A percentile compares a stretch with the other conserved stretches of the same genome.
Evolutionary conservation across 345 rosid species (phyloP).

Genomic region (Populus tremula): DNA sequence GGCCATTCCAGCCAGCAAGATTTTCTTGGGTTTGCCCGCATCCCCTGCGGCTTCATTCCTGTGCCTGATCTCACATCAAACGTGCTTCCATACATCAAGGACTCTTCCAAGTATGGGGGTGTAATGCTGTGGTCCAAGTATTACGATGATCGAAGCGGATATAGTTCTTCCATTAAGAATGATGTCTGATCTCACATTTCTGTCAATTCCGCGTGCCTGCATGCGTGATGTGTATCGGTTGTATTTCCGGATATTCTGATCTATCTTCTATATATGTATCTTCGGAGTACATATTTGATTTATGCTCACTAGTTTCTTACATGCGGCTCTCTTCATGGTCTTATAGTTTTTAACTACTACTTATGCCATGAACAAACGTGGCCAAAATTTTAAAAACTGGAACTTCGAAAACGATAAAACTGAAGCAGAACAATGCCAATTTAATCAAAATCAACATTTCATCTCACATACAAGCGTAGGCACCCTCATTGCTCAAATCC

Average conservation of each 20-base stretch:
- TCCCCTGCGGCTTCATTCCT: conserved; percentile 2
- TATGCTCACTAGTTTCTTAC: background rate
- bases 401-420: background rate
- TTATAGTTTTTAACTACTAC: background rate
- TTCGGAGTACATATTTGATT: too few relatives aligned
- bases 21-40: conserved; percentile 3
- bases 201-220: background rate
- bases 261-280: background rate
- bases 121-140: conserved; percentile 5
- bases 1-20: background rate
- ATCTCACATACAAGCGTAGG: background rate
- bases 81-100: background rate
- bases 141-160: conserved; percentile 1
- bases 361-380: too few relatives aligned
- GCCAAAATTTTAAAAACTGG: too few relatives aligned
- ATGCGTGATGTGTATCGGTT: background rate
- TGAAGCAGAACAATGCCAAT: background rate
- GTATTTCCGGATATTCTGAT: background rate
- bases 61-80: background rate
- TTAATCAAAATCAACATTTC: background rate
- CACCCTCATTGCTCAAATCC: background rate
- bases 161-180: background rate
- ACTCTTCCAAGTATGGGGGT: background rate
- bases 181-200: background rate
- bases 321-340: background rate